These are phyloP conservation scores for Pezicula carpinea DNA, from an alignment of 2,329 filamentous ascomycete species.

Conservation along the genomic window DNA sequence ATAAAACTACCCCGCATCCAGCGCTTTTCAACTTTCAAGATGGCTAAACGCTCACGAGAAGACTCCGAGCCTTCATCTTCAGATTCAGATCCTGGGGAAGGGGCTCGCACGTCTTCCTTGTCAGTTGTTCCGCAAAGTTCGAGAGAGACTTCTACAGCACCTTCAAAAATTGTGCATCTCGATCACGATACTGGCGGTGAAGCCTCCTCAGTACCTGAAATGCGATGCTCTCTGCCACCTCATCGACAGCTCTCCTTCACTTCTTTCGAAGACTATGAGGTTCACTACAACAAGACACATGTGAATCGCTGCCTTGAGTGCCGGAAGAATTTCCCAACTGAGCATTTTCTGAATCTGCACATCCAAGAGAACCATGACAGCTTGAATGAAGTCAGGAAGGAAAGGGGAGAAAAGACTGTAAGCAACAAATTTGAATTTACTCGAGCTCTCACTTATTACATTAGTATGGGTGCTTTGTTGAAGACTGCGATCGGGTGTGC, in stretches of 20 bases:
- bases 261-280: constrained; percentile 76
- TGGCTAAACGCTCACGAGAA: constrained; percentile 58
- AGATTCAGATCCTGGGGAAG: constrained; percentile 24
- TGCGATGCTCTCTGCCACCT: constrained; percentile 79
- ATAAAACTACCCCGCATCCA: constrained; percentile 32
- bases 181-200: constrained; percentile 48
- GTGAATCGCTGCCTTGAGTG: constrained; percentile 83
- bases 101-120: constrained; percentile 17
- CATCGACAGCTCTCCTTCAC: constrained; percentile 69
- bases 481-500: constrained; percentile 82
- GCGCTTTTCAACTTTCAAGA: constrained; percentile 30
- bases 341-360: constrained; percentile 75
- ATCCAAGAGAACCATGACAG: constrained; percentile 91
- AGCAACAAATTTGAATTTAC: constrained; percentile 4
- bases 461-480: constrained; percentile 84
- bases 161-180: constrained; percentile 56
- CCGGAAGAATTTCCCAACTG: constrained; percentile 80
- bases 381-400: constrained; percentile 64
- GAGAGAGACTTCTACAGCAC: constrained; percentile 16
- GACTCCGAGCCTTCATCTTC: constrained; percentile 39
- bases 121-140: constrained; percentile 21
- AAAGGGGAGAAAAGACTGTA: constrained; percentile 83
- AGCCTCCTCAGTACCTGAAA: constrained; percentile 34
- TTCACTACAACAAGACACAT: constrained; percentile 79
- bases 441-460: background rate